Base-by-base conservation (phyloP, 148 eudicot species). In the Oxyria digyna region DNA sequence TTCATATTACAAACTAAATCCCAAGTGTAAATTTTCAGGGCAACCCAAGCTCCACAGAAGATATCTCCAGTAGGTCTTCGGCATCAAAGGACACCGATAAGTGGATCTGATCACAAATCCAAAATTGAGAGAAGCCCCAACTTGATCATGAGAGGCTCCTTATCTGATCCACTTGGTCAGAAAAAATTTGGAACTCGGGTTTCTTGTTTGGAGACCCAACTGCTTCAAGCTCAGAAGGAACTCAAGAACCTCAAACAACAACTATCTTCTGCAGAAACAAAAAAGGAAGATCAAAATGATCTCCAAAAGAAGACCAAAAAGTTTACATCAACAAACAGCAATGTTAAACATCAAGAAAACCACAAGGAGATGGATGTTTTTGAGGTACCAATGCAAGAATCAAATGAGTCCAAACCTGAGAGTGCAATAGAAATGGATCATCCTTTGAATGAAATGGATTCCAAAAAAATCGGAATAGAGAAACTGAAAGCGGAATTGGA, bases 191-290 rank as follows among this genome's bases (percentile, higher is more conserved):
- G 96, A 6, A 83, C 91, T 0, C 85, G 98, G 1, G 83, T 93
- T 66, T 83, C 88, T 0, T 87, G 82, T 74, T 77, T 93, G 38
- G 98, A 93, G 73, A 85, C 87, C 62, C 98, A 93, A 69, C 87
- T 93, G 15, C 85, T 81, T 27, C 90, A 84, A 77, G 98, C 98
- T 8, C 98, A 93, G 62, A 78, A 72, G 24, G 98, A 93, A 81
- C 89, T 93, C 46, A 89, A 88, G 77, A 76, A 67, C 73, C 84
- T 93, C 42, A 93, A 93, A 79, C 73, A 80, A 8, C 99, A 94
- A 75, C 69, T 94, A 48, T 52, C 83, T 24, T 85, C 87, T 46
- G 89, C 89, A 50, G 87, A 89, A 74, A 88, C 82, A n/a, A 90
- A 85, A 72, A 85, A 80, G 49, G 86, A 81, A 74, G 90, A 84